phyloP scores from a whole-genome alignment of 306 rosid species.

The Ochetophila trinervis region DNA sequence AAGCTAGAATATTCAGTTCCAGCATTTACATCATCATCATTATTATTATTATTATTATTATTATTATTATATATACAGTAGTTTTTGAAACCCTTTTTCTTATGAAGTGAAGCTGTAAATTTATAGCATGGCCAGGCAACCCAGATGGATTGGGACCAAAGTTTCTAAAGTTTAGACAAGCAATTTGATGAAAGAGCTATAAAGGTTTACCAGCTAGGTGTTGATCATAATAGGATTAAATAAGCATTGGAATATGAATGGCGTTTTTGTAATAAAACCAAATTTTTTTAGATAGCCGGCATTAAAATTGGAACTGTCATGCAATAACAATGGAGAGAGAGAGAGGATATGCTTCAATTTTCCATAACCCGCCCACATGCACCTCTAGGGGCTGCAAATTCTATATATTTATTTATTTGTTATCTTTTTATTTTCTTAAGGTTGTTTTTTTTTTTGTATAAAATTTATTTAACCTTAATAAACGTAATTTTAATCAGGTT shows the following conservation, averaged over 20 bases:
- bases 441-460: no score
- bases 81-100: background rate
- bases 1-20: background rate
- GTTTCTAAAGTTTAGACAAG: no score
- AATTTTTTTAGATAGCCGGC: constrained; percentile 31
- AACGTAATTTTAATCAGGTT: constrained; percentile 28
- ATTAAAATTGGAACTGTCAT: constrained; percentile 33
- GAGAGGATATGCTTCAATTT: constrained; percentile 39
- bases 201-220: no score
- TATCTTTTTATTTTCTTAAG: constrained; percentile 11
- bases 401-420: constrained; percentile 28
- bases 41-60: no score
- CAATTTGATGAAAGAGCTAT: no score
- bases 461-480: constrained; percentile 11
- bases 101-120: no score
- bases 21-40: no score
- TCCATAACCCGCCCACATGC: constrained; percentile 84
- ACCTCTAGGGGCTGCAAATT: constrained; percentile 46
- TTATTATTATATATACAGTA: background rate
- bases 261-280: background rate
- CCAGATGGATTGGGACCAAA: no score
- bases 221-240: no score
- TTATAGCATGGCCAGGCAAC: no score
- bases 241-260: background rate
- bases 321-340: constrained; percentile 6